Conservation (phyloP, 768 basidiomycete species). For the Tylopilus vinaceipallidus region DNA sequence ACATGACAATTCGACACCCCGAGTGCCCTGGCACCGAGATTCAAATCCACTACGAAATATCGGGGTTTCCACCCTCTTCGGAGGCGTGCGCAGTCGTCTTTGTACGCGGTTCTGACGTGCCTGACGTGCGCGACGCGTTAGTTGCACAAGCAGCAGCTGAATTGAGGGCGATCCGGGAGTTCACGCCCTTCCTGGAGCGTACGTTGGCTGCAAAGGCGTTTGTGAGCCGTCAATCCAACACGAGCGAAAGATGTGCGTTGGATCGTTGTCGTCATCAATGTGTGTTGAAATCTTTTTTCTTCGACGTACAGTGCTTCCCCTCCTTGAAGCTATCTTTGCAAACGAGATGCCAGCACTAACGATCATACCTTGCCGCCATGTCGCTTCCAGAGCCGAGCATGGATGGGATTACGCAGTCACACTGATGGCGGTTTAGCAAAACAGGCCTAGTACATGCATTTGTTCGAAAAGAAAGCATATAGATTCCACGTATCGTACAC, state of each 20-base stretch:
- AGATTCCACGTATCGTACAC: neutral
- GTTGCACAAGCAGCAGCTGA: conserved; percentile 9
- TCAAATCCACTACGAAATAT: conserved; percentile 47
- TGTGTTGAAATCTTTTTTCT: neutral
- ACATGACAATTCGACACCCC: conserved; percentile 7
- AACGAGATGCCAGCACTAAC: conserved; percentile 28
- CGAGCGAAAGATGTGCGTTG: conserved; percentile 17
- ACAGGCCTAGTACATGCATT: neutral
- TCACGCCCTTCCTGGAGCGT: conserved; percentile 21
- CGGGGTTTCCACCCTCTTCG: conserved; percentile 38
- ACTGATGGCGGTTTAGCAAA: conserved; percentile 25
- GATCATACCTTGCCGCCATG: conserved; percentile 18
- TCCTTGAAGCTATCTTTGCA: conserved; percentile 23
- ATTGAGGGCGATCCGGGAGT: conserved; percentile 13
- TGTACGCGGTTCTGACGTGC: conserved; percentile 31
- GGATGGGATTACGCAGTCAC: conserved; percentile 31
- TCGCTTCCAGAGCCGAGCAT: conserved; percentile 21
- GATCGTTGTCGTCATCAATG: neutral
- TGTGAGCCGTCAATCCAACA: conserved; percentile 9
- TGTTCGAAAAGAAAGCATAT: conserved; percentile 1
- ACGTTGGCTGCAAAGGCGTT: conserved; percentile 29
- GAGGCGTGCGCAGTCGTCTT: conserved; percentile 47
- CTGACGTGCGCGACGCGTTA: conserved; percentile 4
- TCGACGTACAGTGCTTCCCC: conserved; percentile 11
- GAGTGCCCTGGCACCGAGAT: conserved; percentile 6